Conservation (phyloP, 73 alveolate genomes). For the Paramecium tetraurelia region DNA sequence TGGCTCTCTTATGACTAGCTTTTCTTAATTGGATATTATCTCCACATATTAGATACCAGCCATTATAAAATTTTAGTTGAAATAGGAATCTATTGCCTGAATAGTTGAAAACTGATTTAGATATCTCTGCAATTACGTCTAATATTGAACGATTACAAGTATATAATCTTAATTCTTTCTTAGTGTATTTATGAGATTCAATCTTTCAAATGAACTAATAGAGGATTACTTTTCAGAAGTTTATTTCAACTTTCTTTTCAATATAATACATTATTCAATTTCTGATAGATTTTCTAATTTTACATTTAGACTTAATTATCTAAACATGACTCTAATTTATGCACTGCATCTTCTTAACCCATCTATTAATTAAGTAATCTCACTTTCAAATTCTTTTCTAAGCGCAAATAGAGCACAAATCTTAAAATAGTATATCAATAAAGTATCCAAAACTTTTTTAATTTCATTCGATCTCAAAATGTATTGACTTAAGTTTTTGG, state of each 20-base stretch:
- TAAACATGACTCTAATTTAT: not conserved
- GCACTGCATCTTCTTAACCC: not conserved
- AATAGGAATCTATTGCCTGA: not conserved
- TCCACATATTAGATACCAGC: not conserved
- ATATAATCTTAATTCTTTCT: conserved; percentile 15
- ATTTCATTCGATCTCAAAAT: not conserved
- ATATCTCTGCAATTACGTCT: not conserved
- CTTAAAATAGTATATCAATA: not conserved
- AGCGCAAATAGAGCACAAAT: not conserved
- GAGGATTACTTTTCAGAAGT: not conserved
- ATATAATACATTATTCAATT: not conserved
- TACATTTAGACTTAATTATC: not conserved
- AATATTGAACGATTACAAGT: not conserved
- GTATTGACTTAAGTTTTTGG: not conserved
- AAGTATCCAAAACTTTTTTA: not conserved
- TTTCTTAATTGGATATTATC: not conserved
- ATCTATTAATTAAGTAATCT: not conserved
- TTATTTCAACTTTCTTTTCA: not conserved
- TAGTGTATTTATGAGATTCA: not conserved
- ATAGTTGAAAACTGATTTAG: not conserved
- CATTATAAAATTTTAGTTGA: not conserved
- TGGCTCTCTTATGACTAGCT: not conserved
- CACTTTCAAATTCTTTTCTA: not conserved
- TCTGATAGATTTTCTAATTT: not conserved
- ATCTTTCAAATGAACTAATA: not conserved